Conservation (phyloP, 495 filamentous ascomycete species). For the Penicillium chermesinum region DNA sequence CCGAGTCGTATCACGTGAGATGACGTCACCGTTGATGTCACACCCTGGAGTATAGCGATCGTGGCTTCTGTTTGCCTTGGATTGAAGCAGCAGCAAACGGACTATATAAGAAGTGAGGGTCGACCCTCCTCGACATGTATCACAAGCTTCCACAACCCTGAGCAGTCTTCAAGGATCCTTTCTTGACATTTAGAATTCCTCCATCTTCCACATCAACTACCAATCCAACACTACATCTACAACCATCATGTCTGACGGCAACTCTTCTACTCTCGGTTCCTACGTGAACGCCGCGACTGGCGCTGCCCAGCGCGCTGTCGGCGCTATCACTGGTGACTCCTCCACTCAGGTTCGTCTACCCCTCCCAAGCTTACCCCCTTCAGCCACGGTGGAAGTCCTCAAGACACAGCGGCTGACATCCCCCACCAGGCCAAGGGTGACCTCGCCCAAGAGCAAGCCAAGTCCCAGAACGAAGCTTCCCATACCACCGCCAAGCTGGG, state of each 20-base stretch:
- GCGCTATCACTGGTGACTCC: constrained; percentile 68
- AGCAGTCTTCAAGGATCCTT: no score
- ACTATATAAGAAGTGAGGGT: no score
- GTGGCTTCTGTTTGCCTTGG: no score
- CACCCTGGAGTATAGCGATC: no score
- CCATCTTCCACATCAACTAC: not conserved
- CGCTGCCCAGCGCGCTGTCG: constrained; percentile 64
- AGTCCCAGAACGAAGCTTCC: constrained; percentile 62
- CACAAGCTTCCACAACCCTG: no score
- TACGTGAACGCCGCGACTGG: constrained; percentile 76
- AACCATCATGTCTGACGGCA: constrained; percentile 52
- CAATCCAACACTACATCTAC: constrained; percentile 6
- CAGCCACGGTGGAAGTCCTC: no score
- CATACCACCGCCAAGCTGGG: constrained; percentile 63
- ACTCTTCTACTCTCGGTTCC: constrained; percentile 75
- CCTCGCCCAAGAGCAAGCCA: constrained; percentile 53
- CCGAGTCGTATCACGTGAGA: no score
- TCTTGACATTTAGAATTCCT: not conserved
- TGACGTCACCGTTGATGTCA: no score
- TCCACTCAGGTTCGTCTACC: constrained; percentile 53
- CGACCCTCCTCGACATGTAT: no score
- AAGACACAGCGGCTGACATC: no score
- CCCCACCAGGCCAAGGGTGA: constrained; percentile 52
- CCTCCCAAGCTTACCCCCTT: no score
- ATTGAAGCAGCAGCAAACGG: no score